phyloP scores from a whole-genome alignment of 2,329 filamentous ascomycete species.

The Boeremia lycopersici region DNA sequence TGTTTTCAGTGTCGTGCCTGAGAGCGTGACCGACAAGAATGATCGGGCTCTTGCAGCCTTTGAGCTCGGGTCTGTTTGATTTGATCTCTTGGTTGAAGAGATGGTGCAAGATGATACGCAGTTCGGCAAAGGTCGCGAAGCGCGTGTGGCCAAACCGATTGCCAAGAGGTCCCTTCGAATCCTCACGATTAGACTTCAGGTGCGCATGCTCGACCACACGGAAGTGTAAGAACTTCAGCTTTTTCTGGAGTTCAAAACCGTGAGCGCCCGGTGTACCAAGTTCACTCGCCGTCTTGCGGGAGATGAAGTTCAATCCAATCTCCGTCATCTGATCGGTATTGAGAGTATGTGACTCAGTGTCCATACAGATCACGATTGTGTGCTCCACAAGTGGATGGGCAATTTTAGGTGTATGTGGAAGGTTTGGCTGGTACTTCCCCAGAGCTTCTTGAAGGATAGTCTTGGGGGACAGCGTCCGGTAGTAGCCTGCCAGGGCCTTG shows the following conservation, averaged over 20 bases:
- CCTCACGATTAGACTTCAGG: conserved; percentile 11
- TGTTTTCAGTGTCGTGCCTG: conserved; percentile 25
- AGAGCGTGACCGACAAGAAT: conserved; percentile 34
- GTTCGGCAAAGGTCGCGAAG: conserved; percentile 23
- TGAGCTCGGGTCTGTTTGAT: not conserved
- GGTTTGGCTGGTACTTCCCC: not conserved
- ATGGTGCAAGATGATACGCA: conserved; percentile 16
- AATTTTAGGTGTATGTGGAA: not conserved
- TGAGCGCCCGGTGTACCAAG: conserved; percentile 15
- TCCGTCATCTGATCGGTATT: conserved; percentile 32
- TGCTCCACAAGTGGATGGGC: conserved; percentile 15
- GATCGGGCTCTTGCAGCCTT: conserved; percentile 23
- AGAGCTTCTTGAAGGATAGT: not conserved
- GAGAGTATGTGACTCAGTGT: conserved; percentile 30
- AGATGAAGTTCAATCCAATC: conserved; percentile 25
- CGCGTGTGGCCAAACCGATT: conserved; percentile 32
- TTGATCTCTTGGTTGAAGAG: conserved; percentile 22
- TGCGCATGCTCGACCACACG: conserved; percentile 30
- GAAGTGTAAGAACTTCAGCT: conserved; percentile 28
- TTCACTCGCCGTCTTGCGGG: conserved; percentile 1
- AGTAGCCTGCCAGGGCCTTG: not conserved
- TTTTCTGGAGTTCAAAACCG: conserved; percentile 26
- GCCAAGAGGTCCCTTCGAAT: conserved; percentile 18
- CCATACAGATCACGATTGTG: conserved; percentile 26
- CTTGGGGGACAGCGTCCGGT: not conserved